phyloP scores from a whole-genome alignment of 106 monocot species.

The Amphibolis antarctica region DNA sequence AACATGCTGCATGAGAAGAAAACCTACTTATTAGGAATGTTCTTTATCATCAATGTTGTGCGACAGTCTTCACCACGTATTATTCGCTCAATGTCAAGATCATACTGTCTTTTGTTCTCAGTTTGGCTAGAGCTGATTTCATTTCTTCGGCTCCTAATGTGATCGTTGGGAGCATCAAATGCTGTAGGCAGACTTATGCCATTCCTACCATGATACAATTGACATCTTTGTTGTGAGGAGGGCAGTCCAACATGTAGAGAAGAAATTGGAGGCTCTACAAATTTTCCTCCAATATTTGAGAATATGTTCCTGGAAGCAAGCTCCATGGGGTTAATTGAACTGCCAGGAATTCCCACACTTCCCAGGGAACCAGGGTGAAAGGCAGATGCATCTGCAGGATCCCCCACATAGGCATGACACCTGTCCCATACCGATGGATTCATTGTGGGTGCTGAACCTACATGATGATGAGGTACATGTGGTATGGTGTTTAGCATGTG shows the following conservation, averaged over 20 bases:
- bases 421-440: slow-evolving; percentile 31
- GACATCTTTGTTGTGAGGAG: slow-evolving; percentile 24
- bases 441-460: slow-evolving; percentile 35
- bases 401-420: slow-evolving; percentile 15
- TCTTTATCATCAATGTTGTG: slow-evolving; percentile 71
- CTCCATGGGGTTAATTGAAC: slow-evolving; percentile 15
- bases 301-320: slow-evolving; percentile 21
- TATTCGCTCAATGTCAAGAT: slow-evolving; percentile 60
- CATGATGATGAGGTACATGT: slow-evolving; percentile 29
- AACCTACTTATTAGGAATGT: slow-evolving; percentile 70
- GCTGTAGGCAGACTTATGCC: slow-evolving; percentile 20
- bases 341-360: slow-evolving; percentile 17
- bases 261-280: slow-evolving; percentile 20
- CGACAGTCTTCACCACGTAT: slow-evolving; percentile 37
- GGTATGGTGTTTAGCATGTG: slow-evolving; percentile 18
- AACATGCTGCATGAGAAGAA: background rate
- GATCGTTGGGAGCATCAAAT: slow-evolving; percentile 40
- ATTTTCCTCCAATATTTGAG: slow-evolving; percentile 20
- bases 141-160: slow-evolving; percentile 42
- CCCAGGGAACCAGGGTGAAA: slow-evolving; percentile 32
- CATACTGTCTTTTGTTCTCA: slow-evolving; percentile 54
- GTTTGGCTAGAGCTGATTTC: slow-evolving; percentile 30
- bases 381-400: slow-evolving; percentile 5
- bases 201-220: slow-evolving; percentile 31
- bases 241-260: slow-evolving; percentile 19